Conservation (phyloP, 2,329 filamentous ascomycete species). For the Pseudogymnoascus sp. region DNA sequence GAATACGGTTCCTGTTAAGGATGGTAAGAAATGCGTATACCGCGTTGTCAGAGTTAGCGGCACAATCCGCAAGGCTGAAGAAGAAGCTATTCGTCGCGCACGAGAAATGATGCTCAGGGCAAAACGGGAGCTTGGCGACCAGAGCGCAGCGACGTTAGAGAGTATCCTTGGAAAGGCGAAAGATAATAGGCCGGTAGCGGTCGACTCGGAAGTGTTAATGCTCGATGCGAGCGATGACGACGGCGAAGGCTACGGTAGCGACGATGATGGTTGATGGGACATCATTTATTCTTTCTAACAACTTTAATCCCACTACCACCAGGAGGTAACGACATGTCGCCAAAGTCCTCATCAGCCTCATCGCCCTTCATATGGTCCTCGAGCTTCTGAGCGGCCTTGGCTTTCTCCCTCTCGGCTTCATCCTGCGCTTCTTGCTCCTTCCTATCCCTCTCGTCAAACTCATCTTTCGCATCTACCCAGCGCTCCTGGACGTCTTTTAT, state of each 20-base stretch:
- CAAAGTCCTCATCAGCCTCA: conserved; percentile 41
- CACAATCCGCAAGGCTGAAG: conserved; percentile 85
- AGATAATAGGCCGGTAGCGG: conserved; percentile 14
- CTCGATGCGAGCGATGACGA: conserved; percentile 39
- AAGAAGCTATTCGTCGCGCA: conserved; percentile 76
- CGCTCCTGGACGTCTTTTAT: conserved; percentile 87
- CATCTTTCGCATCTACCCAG: conserved; percentile 86
- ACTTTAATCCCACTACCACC: conserved; percentile 63
- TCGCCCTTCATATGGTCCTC: conserved; percentile 20
- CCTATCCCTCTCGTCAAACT: conserved; percentile 72
- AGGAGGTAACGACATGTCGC: conserved; percentile 40
- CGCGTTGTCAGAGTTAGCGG: conserved; percentile 81
- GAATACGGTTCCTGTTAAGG: conserved; percentile 53
- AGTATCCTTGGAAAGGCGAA: conserved; percentile 32
- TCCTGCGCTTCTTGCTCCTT: conserved; percentile 66
- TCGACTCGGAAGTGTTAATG: conserved; percentile 35
- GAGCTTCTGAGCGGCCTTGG: conserved; percentile 22
- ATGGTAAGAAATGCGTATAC: conserved; percentile 63
- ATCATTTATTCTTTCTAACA: conserved; percentile 53
- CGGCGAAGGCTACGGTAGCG: conserved; percentile 39
- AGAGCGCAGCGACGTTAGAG: conserved; percentile 29
- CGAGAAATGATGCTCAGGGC: conserved; percentile 62
- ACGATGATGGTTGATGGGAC: conserved; percentile 31
- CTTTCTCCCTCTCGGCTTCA: conserved; percentile 29
- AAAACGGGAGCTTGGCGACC: conserved; percentile 39